Base-by-base conservation (phyloP, 1,284 basidiomycete genomes). In the Trichosporon asahii region DNA sequence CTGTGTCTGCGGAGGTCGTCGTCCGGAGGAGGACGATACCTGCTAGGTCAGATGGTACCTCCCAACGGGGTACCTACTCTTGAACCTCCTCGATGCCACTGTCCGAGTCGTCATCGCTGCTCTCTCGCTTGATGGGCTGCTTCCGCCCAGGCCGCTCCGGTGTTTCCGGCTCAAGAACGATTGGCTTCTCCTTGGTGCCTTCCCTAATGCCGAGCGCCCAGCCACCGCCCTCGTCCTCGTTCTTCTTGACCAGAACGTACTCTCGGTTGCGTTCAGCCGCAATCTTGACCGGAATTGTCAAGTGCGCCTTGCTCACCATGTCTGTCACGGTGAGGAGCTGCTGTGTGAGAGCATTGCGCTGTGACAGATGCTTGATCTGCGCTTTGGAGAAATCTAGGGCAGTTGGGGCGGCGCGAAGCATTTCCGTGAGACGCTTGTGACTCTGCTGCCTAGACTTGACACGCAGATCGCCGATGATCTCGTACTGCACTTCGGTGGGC, bases 401-500 rank as follows among this genome's bases (percentile, higher is more conserved):
- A 0, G 95, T 96, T 1, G 87, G 87, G 0, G 95, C 88, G 12
- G 87, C 88, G 63, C 86, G 86, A 7, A 98, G 85, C 97, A 99
- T 99, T 68, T 91, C 90, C 76, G 96, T 91, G 35, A 99, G 85
- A 11, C 97, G 91, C 66, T 89, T 89, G 84, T 95, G 91, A 5
- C 94, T 97, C 7, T 94, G 96, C 82, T 97, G 94, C 1, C 97
- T 89, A 1, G 95, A 98, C 80, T 94, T 94, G 60, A 96, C 85
- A 4, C 95, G 89, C 69, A 98, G 85, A 84, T 99, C 97, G 69
- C 96, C 96, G 33, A 99, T 91, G 74, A 99, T 95, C 85, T 99
- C 97, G 83, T 99, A 99, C 80, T 99, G 95, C 25, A 97, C 89
- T 82, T 98, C 95, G 0, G 93, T 94, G 0, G 97, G 95, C 11